These are phyloP conservation scores for Candida nanaspora DNA, from an alignment of 805 yeast species.

Conservation along the genomic window DNA sequence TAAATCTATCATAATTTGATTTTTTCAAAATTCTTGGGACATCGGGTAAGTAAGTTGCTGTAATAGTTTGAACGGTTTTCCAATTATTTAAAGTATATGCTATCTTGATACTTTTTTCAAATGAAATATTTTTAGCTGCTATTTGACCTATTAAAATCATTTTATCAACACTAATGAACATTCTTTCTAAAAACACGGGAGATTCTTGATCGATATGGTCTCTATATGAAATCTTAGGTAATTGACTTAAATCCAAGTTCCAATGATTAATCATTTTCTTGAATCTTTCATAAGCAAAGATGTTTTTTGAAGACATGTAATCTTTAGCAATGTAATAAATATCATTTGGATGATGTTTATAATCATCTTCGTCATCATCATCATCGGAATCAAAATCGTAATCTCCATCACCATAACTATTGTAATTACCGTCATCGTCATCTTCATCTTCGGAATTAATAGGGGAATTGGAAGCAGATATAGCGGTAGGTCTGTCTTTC, in stretches of 20 bases:
- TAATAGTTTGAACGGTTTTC: conserved; percentile 66
- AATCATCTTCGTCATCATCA: conserved; percentile 17
- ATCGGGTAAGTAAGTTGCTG: conserved; percentile 54
- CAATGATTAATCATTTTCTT: conserved; percentile 26
- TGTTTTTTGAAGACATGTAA: conserved; percentile 7
- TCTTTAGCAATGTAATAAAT: conserved; percentile 12
- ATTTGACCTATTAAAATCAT: conserved; percentile 61
- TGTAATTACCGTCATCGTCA: conserved; percentile 18
- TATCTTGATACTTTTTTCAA: conserved; percentile 57
- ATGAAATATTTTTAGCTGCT: conserved; percentile 71
- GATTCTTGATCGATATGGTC: conserved; percentile 34
- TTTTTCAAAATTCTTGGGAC: conserved; percentile 39
- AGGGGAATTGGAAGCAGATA: conserved; percentile 64
- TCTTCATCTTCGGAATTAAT: conserved; percentile 25
- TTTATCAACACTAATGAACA: conserved; percentile 52
- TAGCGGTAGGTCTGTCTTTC: conserved; percentile 70
- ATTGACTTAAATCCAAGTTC: conserved; percentile 35
- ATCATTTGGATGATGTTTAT: conserved; percentile 8
- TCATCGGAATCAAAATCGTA: conserved; percentile 21
- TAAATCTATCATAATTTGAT: conserved; percentile 62
- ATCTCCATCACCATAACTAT: conserved; percentile 18
- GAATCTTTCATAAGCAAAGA: conserved; percentile 13
- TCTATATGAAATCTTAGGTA: conserved; percentile 37
- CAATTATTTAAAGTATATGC: conserved; percentile 76
- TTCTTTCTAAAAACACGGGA: conserved; percentile 57